These are phyloP conservation scores for Oxyria digyna DNA, from an alignment of 148 eudicot genomes.

Conservation along the genomic window DNA sequence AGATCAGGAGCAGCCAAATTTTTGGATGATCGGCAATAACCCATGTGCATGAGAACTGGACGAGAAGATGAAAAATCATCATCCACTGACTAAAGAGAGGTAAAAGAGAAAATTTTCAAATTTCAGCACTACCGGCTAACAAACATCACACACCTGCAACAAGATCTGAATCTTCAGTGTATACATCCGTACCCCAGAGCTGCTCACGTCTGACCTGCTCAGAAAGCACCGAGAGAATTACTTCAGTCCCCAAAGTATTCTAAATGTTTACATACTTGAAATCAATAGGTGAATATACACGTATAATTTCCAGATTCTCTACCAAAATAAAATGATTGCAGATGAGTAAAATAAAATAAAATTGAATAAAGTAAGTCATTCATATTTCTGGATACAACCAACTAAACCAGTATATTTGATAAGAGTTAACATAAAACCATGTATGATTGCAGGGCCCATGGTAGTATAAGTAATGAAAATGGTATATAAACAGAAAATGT, in stretches of 20 bases:
- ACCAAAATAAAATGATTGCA: neutral
- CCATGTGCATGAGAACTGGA: constrained; percentile 96
- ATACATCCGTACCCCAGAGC: constrained; percentile 97
- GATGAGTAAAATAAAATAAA: neutral
- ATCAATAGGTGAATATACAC: neutral
- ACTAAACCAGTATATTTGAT: neutral
- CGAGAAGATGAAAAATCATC: constrained; percentile 4
- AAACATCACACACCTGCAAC: constrained; percentile 67
- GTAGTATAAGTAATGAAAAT: neutral
- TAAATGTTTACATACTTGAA: neutral
- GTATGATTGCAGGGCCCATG: neutral
- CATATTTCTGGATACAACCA: neutral
- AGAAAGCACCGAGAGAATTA: neutral
- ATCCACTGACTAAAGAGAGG: neutral
- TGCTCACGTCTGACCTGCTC: constrained; percentile 93
- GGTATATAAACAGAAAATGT: too few species aligned
- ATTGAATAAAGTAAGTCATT: neutral
- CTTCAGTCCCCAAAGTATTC: neutral
- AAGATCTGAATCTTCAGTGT: constrained; percentile 91
- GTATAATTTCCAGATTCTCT: neutral
- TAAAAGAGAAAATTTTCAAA: neutral
- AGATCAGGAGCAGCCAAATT: constrained; percentile 77
- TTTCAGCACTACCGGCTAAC: neutral
- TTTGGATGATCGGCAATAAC: constrained; percentile 83
- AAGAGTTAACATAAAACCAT: neutral